phyloP scores from a whole-genome alignment of 2,329 filamentous ascomycete species.

The Penicillium oxalicum region DNA sequence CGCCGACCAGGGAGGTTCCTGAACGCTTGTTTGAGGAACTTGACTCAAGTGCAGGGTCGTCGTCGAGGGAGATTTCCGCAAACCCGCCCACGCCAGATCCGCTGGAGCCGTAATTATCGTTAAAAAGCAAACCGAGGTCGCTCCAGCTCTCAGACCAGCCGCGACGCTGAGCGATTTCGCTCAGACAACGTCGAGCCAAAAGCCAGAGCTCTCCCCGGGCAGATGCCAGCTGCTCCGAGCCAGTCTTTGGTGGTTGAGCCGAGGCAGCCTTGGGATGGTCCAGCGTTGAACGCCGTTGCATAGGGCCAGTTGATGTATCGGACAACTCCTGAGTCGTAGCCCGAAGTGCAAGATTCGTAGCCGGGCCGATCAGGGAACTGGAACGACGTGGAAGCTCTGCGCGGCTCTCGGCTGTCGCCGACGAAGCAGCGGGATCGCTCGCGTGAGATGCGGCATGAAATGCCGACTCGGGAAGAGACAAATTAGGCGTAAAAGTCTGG shows the following conservation, averaged over 20 bases:
- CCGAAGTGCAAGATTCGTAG: slow-evolving; percentile 17
- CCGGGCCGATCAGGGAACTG: slow-evolving; percentile 31
- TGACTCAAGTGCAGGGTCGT: slow-evolving; percentile 17
- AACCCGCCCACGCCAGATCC: slow-evolving; percentile 26
- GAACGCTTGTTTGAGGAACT: slow-evolving; percentile 12
- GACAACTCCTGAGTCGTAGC: slow-evolving; percentile 28
- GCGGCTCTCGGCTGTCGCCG: slow-evolving; percentile 18
- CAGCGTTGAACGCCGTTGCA: slow-evolving; percentile 43
- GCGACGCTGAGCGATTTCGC: slow-evolving; percentile 63
- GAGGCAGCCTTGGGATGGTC: slow-evolving; percentile 37
- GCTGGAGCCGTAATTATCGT: slow-evolving; percentile 24
- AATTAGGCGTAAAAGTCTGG: slow-evolving; percentile 34
- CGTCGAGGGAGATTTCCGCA: slow-evolving; percentile 32
- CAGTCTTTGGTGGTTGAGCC: slow-evolving; percentile 42
- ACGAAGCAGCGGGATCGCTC: slow-evolving; percentile 16
- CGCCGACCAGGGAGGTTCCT: slow-evolving; percentile 37
- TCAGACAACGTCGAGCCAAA: slow-evolving; percentile 72
- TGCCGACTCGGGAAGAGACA: slow-evolving; percentile 34
- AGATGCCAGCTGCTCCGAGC: slow-evolving; percentile 75
- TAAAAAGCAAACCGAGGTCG: slow-evolving; percentile 44
- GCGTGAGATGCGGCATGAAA: slow-evolving; percentile 26
- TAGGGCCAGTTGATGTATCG: slow-evolving; percentile 22
- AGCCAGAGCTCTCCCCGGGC: slow-evolving; percentile 75
- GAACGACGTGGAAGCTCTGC: slow-evolving; percentile 33
- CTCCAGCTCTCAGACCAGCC: slow-evolving; percentile 76